These are phyloP conservation scores for Serendipita sp. DNA, from an alignment of 768 basidiomycete genomes.

Conservation along the genomic window DNA sequence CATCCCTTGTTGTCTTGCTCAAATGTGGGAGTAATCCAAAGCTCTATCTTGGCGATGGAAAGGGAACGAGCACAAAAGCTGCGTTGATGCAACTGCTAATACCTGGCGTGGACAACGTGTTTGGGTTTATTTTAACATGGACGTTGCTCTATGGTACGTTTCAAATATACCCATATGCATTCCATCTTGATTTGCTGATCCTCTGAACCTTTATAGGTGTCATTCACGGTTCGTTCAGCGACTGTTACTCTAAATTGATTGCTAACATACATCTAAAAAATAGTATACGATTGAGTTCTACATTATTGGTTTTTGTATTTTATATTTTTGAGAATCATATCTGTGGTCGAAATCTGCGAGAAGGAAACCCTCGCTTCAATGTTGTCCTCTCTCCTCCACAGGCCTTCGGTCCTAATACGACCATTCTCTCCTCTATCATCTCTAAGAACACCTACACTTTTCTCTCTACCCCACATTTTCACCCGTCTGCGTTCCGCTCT, in stretches of 20 bases:
- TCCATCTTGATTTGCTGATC: neutral
- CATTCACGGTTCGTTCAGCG: neutral
- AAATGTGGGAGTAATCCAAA: conserved; percentile 54
- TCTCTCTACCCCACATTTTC: conserved; percentile 4
- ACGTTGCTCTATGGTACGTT: conserved; percentile 78
- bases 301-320: neutral
- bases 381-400: conserved; percentile 11
- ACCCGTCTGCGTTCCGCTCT: conserved; percentile 36
- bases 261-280: neutral
- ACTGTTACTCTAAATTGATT: neutral
- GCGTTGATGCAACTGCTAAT: conserved; percentile 56
- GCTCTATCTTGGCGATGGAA: conserved; percentile 31
- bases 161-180: neutral
- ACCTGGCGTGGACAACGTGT: conserved; percentile 79
- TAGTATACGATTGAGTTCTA: neutral
- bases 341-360: neutral
- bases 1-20: conserved; percentile 45
- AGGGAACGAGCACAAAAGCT: conserved; percentile 22
- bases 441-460: neutral
- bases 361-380: conserved; percentile 2
- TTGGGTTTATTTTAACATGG: conserved; percentile 81
- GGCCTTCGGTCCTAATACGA: neutral
- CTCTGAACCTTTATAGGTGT: neutral
- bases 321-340: conserved; percentile 1
- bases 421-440: neutral